Conservation (phyloP, 768 basidiomycete genomes). For the Agrocybe praecox region DNA sequence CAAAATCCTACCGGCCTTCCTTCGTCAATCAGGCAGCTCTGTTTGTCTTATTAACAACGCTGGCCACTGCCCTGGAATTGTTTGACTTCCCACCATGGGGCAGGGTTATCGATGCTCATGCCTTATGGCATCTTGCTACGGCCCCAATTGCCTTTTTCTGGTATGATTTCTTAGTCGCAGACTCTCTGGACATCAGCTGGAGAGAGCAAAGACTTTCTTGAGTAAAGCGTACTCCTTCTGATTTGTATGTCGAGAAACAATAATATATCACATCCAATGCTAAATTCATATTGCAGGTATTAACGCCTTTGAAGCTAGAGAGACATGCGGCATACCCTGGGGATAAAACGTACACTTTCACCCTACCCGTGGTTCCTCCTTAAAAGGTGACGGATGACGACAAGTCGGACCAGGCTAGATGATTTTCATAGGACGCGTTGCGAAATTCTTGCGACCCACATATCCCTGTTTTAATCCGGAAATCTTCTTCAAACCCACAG, state of each 20-base stretch:
- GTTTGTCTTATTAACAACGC: conserved; percentile 71
- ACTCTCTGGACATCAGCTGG: conserved; percentile 75
- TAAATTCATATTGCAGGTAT: too few species aligned
- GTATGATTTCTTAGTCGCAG: conserved; percentile 84
- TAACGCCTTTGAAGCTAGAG: too few species aligned
- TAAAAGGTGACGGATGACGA: too few species aligned
- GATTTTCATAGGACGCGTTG: too few species aligned
- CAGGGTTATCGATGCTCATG: conserved; percentile 86
- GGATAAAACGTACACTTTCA: too few species aligned
- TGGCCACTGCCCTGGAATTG: conserved; percentile 79
- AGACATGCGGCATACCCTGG: too few species aligned
- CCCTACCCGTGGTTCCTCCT: too few species aligned
- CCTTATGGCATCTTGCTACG: conserved; percentile 91
- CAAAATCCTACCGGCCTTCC: conserved; percentile 59
- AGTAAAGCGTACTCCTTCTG: background rate
- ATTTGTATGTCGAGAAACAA: background rate
- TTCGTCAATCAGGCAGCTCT: conserved; percentile 56
- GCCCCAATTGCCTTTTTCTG: conserved; percentile 75
- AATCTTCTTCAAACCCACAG: too few species aligned
- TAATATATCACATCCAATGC: background rate
- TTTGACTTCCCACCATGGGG: conserved; percentile 87
- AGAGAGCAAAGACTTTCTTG: conserved; percentile 31
- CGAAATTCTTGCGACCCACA: too few species aligned
- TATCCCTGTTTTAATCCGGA: too few species aligned
- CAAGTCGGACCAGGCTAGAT: too few species aligned